These are phyloP conservation scores for Rubia peregrina DNA, from an alignment of 305 asterid genomes.

Conservation along the genomic window DNA sequence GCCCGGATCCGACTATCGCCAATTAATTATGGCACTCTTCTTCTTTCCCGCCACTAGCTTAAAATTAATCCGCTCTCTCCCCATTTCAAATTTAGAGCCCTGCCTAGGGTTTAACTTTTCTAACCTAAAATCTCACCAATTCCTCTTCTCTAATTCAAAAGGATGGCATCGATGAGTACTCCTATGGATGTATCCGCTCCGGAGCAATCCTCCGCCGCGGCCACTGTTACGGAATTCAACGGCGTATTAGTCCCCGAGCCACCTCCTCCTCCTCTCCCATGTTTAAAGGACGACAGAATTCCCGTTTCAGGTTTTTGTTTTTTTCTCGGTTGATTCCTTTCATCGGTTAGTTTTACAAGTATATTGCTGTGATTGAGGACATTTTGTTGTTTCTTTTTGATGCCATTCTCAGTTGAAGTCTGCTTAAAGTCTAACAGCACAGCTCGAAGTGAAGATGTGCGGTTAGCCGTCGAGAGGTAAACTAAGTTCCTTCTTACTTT, in stretches of 20 bases:
- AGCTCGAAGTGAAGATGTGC: conserved; percentile 59
- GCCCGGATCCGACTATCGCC: neutral
- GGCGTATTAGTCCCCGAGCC: conserved; percentile 35
- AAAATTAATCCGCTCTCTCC: conserved; percentile 3
- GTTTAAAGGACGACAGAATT: conserved; percentile 43
- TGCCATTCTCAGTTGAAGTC: conserved; percentile 65
- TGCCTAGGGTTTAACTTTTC: conserved; percentile 13
- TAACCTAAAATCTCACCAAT: neutral
- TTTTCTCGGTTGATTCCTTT: neutral
- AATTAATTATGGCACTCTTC: neutral
- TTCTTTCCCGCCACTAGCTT: neutral
- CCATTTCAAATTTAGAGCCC: conserved; percentile 9
- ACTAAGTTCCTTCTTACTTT: neutral
- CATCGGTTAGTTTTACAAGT: neutral
- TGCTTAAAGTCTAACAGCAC: conserved; percentile 68
- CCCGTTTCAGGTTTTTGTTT: conserved; percentile 58
- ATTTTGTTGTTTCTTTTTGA: conserved; percentile 11
- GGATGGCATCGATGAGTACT: conserved; percentile 35
- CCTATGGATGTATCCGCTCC: conserved; percentile 71
- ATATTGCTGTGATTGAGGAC: neutral
- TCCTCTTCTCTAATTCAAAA: neutral
- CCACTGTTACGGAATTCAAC: conserved; percentile 31
- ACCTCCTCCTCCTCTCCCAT: conserved; percentile 36
- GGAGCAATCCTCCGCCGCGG: conserved; percentile 20
- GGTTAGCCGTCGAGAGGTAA: conserved; percentile 68